phyloP scores from a whole-genome alignment of 2,329 filamentous ascomycete genomes.

The Magnaporthiopsis rhizophila region DNA sequence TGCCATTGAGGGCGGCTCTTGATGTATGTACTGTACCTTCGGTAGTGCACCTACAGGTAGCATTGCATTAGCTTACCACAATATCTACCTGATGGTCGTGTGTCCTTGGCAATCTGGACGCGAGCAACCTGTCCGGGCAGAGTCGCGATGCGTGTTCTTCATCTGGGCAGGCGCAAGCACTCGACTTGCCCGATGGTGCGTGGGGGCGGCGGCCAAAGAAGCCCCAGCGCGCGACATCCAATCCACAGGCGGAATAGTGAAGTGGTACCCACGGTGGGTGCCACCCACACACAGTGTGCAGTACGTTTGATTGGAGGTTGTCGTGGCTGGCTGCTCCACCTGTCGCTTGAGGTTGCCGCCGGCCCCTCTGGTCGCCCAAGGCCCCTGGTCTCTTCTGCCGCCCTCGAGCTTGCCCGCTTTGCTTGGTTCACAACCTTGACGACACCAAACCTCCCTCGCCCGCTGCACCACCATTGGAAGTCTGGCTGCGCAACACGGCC shows the following conservation, averaged over 20 bases:
- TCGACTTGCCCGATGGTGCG: not conserved
- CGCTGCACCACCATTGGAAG: not conserved
- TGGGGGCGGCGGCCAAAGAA: not conserved
- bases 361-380: not conserved
- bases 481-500: not conserved
- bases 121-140: not conserved
- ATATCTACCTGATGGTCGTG: no score
- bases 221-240: no score
- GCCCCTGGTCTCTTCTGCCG: not conserved
- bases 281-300: not conserved
- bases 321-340: not conserved
- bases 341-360: not conserved
- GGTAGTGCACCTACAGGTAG: not conserved
- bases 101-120: not conserved
- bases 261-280: not conserved
- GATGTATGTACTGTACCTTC: not conserved
- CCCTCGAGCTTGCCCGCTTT: not conserved
- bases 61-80: not conserved
- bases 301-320: not conserved
- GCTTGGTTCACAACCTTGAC: not conserved
- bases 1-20: not conserved
- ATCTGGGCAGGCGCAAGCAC: not conserved
- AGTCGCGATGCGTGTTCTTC: not conserved
- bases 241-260: not conserved
- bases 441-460: not conserved